Evolutionary conservation across 257 asterid genomes (phyloP).

Genomic region (Euphrasia confusa): DNA sequence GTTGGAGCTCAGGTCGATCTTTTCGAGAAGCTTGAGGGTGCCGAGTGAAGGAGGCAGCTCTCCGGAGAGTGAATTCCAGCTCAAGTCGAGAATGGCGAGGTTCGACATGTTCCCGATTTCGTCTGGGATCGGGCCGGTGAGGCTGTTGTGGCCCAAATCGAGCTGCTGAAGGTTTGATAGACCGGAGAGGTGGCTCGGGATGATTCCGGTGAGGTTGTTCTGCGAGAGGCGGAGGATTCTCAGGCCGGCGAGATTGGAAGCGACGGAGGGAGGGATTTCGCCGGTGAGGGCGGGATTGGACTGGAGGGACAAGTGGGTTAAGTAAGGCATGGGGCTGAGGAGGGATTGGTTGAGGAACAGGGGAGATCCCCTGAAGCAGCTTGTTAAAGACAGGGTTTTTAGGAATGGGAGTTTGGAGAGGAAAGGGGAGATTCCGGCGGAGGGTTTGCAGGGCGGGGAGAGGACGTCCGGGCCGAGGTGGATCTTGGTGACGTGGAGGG

Average conservation of each 20-base stretch:
- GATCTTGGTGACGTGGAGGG: conserved; percentile 55
- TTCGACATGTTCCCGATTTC: conserved; percentile 35
- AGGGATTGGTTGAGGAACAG: conserved; percentile 22
- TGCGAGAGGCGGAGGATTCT: conserved; percentile 37
- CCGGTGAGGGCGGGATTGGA: conserved; percentile 55
- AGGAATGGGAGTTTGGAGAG: conserved; percentile 44
- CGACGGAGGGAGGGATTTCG: conserved; percentile 33
- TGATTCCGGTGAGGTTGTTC: conserved; percentile 48
- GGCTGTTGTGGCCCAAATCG: conserved; percentile 45
- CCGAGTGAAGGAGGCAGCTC: conserved; percentile 37
- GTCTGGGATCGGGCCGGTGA: conserved; percentile 41
- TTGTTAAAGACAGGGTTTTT: conserved; percentile 51
- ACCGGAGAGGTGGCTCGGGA: conserved; percentile 38
- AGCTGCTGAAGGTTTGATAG: conserved; percentile 41
- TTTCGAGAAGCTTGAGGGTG: conserved; percentile 33
- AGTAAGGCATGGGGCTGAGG: conserved; percentile 27
- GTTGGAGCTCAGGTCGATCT: conserved; percentile 54
- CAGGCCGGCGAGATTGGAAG: conserved; percentile 29
- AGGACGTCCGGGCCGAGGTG: conserved; percentile 45
- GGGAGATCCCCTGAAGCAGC: conserved; percentile 39
- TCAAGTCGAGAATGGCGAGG: conserved; percentile 44
- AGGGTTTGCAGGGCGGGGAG: conserved; percentile 42
- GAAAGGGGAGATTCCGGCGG: conserved; percentile 39
- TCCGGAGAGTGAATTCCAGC: conserved; percentile 35
- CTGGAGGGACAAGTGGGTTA: conserved; percentile 40